phyloP scores from a whole-genome alignment of 163 green algal genomes.

The Chloromonas sp. region DNA sequence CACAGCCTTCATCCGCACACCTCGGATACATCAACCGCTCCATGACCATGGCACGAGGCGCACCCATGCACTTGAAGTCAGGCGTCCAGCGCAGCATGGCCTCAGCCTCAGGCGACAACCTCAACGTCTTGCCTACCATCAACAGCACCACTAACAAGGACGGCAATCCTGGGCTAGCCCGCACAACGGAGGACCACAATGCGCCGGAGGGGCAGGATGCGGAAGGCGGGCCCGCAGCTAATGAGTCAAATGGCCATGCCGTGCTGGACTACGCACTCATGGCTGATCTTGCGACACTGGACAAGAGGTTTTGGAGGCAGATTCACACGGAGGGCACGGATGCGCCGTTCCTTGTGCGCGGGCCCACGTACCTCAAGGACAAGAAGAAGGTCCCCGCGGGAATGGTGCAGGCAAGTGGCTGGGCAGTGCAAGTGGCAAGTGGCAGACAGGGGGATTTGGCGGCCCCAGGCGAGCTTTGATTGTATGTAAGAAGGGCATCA shows the following conservation, averaged over 20 bases:
- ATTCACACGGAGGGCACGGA: constrained; percentile 37
- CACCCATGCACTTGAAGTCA: no score
- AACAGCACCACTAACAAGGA: no score
- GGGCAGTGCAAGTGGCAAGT: neutral
- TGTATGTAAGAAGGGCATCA: neutral
- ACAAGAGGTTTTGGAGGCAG: constrained; percentile 33
- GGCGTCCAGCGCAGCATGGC: no score
- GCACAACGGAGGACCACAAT: no score
- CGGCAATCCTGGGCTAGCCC: no score
- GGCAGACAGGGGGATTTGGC: neutral
- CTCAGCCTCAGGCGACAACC: no score
- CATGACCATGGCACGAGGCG: no score
- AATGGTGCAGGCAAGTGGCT: neutral
- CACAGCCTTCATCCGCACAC: no score
- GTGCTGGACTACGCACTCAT: constrained; percentile 16
- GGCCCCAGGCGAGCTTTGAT: no score
- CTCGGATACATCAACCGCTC: no score
- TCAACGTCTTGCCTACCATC: no score
- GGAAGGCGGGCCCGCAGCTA: neutral
- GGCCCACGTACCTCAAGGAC: constrained; percentile 64
- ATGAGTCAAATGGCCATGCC: neutral
- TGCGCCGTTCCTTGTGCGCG: constrained; percentile 47
- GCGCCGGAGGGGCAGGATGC: no score
- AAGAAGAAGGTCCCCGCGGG: constrained; percentile 64
- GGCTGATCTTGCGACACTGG: constrained; percentile 20